Conservation (phyloP, 345 rosid genomes). For the Pelargonium nanum region DNA sequence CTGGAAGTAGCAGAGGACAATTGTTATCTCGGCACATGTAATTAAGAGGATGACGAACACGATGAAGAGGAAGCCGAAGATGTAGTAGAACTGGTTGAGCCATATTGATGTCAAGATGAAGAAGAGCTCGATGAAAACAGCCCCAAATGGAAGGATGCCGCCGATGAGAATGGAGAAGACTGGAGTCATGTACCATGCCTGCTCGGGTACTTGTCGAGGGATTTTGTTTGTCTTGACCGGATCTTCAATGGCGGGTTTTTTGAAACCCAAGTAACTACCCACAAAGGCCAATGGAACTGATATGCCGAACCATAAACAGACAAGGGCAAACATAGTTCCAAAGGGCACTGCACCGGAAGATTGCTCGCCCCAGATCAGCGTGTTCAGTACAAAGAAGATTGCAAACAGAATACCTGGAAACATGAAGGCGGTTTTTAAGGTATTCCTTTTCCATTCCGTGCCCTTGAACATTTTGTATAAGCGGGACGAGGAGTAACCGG, state of each 20-base stretch:
- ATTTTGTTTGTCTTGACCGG: conserved; percentile 33
- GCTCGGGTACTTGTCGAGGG: conserved; percentile 29
- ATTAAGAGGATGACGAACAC: conserved; percentile 25
- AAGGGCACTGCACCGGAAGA: conserved; percentile 38
- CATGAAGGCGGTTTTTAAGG: conserved; percentile 31
- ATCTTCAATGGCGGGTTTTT: conserved; percentile 30
- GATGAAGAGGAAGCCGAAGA: conserved; percentile 30
- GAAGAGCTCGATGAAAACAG: conserved; percentile 31
- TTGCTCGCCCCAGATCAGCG: conserved; percentile 31
- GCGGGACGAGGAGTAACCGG: conserved; percentile 32
- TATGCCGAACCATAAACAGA: conserved; percentile 35
- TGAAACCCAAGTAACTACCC: conserved; percentile 32
- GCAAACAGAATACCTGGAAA: conserved; percentile 30
- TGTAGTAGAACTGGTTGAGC: conserved; percentile 33
- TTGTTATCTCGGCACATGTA: conserved; percentile 32
- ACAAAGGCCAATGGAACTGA: conserved; percentile 32
- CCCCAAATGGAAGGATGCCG: too few relatives aligned
- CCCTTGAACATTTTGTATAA: conserved; percentile 28
- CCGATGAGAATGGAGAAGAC: conserved; percentile 29
- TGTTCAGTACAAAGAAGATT: conserved; percentile 27
- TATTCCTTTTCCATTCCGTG: conserved; percentile 31
- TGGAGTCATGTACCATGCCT: conserved; percentile 33
- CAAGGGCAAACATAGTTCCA: conserved; percentile 39
- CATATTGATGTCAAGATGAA: conserved; percentile 32
- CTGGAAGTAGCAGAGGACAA: conserved; percentile 35